phyloP scores from a whole-genome alignment of 2,329 filamentous ascomycete genomes.

The Graphium sp. region DNA sequence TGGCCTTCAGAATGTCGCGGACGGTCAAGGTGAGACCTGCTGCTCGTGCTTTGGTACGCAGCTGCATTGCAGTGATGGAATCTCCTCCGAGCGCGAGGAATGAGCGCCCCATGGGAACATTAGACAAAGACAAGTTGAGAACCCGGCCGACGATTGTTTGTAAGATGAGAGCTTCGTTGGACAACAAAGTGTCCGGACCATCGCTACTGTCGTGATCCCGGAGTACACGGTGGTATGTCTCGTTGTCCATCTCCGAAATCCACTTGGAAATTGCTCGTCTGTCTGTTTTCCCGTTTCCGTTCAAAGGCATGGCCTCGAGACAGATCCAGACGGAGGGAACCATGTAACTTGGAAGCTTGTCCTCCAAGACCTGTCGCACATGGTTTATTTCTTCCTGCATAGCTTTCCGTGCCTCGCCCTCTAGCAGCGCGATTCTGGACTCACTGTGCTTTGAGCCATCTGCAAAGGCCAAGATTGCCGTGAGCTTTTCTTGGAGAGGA shows the following conservation, averaged over 20 bases:
- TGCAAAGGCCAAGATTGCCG: no score
- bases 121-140: no score
- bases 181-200: no score
- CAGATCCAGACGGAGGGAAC: slow-evolving; percentile 14
- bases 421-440: not conserved
- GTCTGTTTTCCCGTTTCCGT: slow-evolving; percentile 14
- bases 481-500: not conserved
- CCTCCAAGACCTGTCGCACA: slow-evolving; percentile 13
- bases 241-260: slow-evolving; percentile 21
- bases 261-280: slow-evolving; percentile 20
- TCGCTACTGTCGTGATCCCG: no score
- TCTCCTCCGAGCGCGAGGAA: slow-evolving; percentile 3
- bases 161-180: no score
- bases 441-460: not conserved
- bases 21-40: slow-evolving; percentile 5
- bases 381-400: not conserved
- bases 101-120: no score
- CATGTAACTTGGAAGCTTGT: slow-evolving; percentile 19
- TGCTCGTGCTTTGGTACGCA: slow-evolving; percentile 4
- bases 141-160: no score
- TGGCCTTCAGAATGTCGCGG: slow-evolving; percentile 6
- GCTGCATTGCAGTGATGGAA: slow-evolving; percentile 4
- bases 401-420: not conserved
- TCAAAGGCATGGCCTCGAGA: slow-evolving; percentile 11
- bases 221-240: slow-evolving; percentile 15